These are phyloP conservation scores for Hypocrella siamensis DNA, from an alignment of 2,329 filamentous ascomycete species.

Conservation along the genomic window DNA sequence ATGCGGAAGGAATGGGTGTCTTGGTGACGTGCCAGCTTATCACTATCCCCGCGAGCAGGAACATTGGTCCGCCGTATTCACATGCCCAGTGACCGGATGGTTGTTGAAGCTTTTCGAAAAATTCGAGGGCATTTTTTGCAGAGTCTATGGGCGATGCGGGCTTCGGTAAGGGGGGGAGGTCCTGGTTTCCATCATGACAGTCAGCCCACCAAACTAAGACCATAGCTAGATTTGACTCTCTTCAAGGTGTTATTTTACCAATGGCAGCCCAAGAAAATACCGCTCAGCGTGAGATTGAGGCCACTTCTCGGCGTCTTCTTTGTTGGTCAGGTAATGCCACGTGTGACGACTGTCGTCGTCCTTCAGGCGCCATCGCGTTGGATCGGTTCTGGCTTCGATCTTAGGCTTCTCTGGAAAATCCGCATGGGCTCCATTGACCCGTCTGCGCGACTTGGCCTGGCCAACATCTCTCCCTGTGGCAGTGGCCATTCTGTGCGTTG, in stretches of 20 bases:
- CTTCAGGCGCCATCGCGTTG: conserved; percentile 66
- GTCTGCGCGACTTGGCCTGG: conserved; percentile 24
- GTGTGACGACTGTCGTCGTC: conserved; percentile 77
- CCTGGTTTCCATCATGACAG: conserved; percentile 28
- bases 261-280: conserved; percentile 66
- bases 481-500: conserved; percentile 10
- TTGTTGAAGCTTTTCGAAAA: conserved; percentile 82
- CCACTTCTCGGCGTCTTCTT: conserved; percentile 57
- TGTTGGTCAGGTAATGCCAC: conserved; percentile 80
- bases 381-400: conserved; percentile 53
- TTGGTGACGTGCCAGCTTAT: conserved; percentile 80
- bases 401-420: conserved; percentile 28
- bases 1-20: conserved; percentile 66
- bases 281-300: conserved; percentile 83
- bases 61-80: conserved; percentile 97
- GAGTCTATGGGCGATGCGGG: conserved; percentile 61
- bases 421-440: conserved; percentile 21
- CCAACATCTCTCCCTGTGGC: conserved; percentile 14
- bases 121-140: conserved; percentile 68
- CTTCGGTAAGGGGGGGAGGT: conserved; percentile 53
- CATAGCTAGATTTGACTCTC: background rate
- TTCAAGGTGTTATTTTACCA: conserved; percentile 32
- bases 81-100: conserved; percentile 88
- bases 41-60: conserved; percentile 73
- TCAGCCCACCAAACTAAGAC: background rate